Base-by-base conservation (phyloP, 768 basidiomycete species). In the Mycena maculata region DNA sequence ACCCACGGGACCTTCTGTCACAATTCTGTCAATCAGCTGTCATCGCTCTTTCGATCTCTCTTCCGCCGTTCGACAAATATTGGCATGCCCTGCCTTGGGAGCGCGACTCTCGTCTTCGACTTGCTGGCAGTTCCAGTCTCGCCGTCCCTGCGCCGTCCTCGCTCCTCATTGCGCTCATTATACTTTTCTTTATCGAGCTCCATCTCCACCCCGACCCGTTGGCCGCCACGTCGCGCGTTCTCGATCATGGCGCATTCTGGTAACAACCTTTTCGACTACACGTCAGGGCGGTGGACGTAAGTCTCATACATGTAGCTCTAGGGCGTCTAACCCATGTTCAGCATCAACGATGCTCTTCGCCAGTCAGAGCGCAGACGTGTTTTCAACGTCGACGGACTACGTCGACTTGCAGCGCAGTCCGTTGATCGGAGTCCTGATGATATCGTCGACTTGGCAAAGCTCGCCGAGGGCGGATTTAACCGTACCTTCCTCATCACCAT, bases 401-500 rank as follows among this genome's bases (percentile, higher is more conserved):
- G 76, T 79, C 80, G 76, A 75, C 81, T 86, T 74, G 81, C 83
- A 63, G 84, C 83, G 9, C n/a, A 81, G 75, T 80, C 84, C 30
- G 77, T 85, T 18, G 50, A 64, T 70, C 78, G 76, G 11, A 81
- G 69, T 71, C 73, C 76, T 75, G 67, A 67, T 16, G 81, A 85
- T 74, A 63, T 86, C 74, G 74, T 74, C 72, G 52, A 30, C 66
- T 39, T 85, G 0, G 8, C 2, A 63, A 87, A 86, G 68, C 83
- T 86, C 39, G 83, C 76, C 54, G 86, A 87, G 77, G 81, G 81
- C n/a, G 79, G 81, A 1, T 77, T 77, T 60, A 84, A 83, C 71
- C 78, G 80, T 28, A 77, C 70, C 44, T 83, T 84, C 71, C 74
- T 78, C 68, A 78, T 85, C 65, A 79, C 78, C 64, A 71, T 83